phyloP scores from a whole-genome alignment of 768 basidiomycete genomes.

The Auriscalpium microsporum region DNA sequence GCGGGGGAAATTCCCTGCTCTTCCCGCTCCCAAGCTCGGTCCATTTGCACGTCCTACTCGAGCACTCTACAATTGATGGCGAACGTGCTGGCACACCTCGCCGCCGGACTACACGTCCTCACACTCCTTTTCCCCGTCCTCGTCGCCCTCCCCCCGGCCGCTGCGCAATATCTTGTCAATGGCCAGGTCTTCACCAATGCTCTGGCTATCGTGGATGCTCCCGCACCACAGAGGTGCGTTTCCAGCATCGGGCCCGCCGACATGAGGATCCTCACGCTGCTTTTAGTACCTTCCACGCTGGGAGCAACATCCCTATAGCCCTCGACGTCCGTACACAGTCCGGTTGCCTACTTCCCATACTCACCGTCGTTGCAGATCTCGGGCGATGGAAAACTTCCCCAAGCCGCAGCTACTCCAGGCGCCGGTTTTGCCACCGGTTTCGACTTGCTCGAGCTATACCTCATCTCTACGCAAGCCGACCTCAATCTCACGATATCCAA shows the following conservation, averaged over 20 bases:
- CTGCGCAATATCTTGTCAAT: constrained; percentile 20
- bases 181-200: constrained; percentile 26
- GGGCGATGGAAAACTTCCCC: constrained; percentile 35
- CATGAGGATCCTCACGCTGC: not conserved
- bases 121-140: not conserved
- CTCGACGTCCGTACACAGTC: constrained; percentile 22
- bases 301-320: constrained; percentile 25
- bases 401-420: constrained; percentile 25
- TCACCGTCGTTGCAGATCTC: constrained; percentile 25
- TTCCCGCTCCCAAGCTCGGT: not conserved
- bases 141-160: not conserved
- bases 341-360: too few species aligned
- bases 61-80: not conserved
- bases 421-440: constrained; percentile 29
- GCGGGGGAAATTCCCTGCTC: not conserved
- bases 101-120: not conserved
- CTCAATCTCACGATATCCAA: constrained; percentile 38
- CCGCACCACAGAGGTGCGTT: constrained; percentile 18
- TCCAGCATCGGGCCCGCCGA: not conserved
- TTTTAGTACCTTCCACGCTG: constrained; percentile 22
- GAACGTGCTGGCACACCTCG: not conserved
- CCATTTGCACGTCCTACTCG: not conserved
- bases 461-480: constrained; percentile 32
- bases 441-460: constrained; percentile 36
- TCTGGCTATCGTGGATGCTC: constrained; percentile 27